Evolutionary conservation across 441 rosid genomes (phyloP), one percentile per base, ranked within the genome.

Genomic region (Populus hybrid): DNA sequence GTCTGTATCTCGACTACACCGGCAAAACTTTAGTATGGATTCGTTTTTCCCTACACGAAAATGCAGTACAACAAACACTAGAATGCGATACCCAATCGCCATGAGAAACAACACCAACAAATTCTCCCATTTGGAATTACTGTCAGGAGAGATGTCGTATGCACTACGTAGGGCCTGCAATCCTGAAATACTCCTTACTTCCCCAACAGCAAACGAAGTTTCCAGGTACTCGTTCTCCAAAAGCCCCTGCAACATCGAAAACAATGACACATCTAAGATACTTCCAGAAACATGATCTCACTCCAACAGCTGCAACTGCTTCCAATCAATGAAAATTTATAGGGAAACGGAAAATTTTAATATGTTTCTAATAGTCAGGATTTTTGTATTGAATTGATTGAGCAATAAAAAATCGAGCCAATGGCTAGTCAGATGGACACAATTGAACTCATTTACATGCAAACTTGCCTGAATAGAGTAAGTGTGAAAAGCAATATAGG

Each of bases 221-320:
- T 90, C 94, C 0, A 96, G 87, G 82, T 91, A 96, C 87, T 96
- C 99, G 28, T 96, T 96, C 88, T 94, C 99, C 86, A 97, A 71
- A 78, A 94, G 89, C 50, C 98, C 99, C 98, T 96, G 75, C 70
- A 81, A 81, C 71, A 66, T 0, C 0, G 68, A 72, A 26, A 26
- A 63, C 11, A 32, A 32, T 0, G 19, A 80, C 21, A 74, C 16
- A 11, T 36, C 40, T 53, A 73, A 38, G 72, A 72, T 53, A 8
- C 28, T 26, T 30, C 57, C 26, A 19, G 67, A 9, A 72, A 18
- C 3, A 12, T 6, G 34, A 40, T 69, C 59, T 23, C 36, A 14
- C 4, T 16, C 24, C 21, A 57, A 9, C 42, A 38, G 42, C 3
- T 38, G 42, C 42, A 38, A 57, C 63, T 7, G 23, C 63, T 57